Evolutionary conservation across 2,329 filamentous ascomycete species (phyloP).

Genomic region (Aspergillus hortae): DNA sequence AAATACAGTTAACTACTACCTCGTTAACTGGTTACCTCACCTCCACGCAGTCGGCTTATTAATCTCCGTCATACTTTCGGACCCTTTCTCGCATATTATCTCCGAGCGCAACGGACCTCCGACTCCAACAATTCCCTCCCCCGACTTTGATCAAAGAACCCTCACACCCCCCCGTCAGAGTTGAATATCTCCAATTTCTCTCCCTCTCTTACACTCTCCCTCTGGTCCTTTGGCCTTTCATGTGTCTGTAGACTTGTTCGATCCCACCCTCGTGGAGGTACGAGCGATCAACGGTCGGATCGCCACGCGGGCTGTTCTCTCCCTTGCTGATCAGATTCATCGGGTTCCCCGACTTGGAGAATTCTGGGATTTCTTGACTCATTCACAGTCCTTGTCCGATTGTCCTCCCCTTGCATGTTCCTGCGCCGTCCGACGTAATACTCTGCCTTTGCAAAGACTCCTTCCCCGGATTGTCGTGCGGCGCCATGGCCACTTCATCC

Average conservation of each 20-base stretch:
- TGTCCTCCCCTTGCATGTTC: conserved; percentile 11
- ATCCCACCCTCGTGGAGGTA: conserved; percentile 21
- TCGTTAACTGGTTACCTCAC: neutral
- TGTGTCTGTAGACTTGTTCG: conserved; percentile 16
- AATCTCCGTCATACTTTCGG: neutral
- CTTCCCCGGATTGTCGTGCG: conserved; percentile 9
- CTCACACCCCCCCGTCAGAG: neutral
- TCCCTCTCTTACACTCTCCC: neutral
- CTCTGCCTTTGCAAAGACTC: neutral
- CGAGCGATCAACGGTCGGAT: conserved; percentile 15
- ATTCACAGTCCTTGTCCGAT: conserved; percentile 2
- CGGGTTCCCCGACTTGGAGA: conserved; percentile 1
- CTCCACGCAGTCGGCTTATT: neutral
- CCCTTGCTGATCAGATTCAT: conserved; percentile 10
- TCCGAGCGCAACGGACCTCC: neutral
- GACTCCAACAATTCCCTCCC: neutral
- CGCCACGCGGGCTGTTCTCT: conserved; percentile 15
- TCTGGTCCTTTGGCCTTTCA: conserved; percentile 7
- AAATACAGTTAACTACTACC: neutral
- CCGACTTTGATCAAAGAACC: neutral
- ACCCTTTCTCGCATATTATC: neutral
- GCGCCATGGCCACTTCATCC: conserved; percentile 23
- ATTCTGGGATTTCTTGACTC: conserved; percentile 6
- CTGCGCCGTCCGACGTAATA: conserved; percentile 14
- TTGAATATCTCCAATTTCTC: neutral